Base-by-base conservation (phyloP, 225 moss, liverwort and hornwort species). In the Pseudoscleropodium purum region DNA sequence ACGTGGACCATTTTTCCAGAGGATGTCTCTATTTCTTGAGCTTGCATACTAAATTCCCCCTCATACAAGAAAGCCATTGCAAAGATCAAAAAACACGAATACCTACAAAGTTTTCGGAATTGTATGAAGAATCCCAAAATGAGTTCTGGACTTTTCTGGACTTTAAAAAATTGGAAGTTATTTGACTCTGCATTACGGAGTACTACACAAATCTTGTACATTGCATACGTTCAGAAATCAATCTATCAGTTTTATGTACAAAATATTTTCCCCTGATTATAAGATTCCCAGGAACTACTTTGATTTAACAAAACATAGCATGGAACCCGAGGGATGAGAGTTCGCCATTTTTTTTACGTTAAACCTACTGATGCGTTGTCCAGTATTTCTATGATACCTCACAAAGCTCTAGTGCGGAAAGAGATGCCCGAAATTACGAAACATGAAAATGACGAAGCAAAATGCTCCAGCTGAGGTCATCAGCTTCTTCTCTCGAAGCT, bases 391-490 rank as follows among this genome's bases (percentile, higher is more conserved):
- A 25, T 54, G 18, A 57, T 57, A 57, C 45, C 70, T 76, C 37
- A 10, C 70, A 12, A 49, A 51, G 52, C 34, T 86, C 60, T 88
- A 88, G 30, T 86, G 92, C 39, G 90, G 90, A 51, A 90, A 70
- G 68, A 90, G 90, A 86, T 90, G 86, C 74, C 78, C 77, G 60
- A 89, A 84, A 82, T 88, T 89, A 59, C 92, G 88, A 59, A 92
- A 86, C 65, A 90, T 18, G 36, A 86, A 90, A 79, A 89, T 14
- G 81, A 85, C 11, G 63, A 85, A 62, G 82, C 81, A 90, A 79
- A 90, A 92, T 10, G 83, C 86, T 66, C 73, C 90, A 43, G 83
- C 90, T 2, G 79, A 69, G 51, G 78, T 83, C 78, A 90, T 79
- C 47, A 92, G 84, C 66, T 92, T 90, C 86, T 89, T 87, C 70